phyloP scores from a whole-genome alignment of 495 filamentous ascomycete genomes.

The Echria macrotheca region DNA sequence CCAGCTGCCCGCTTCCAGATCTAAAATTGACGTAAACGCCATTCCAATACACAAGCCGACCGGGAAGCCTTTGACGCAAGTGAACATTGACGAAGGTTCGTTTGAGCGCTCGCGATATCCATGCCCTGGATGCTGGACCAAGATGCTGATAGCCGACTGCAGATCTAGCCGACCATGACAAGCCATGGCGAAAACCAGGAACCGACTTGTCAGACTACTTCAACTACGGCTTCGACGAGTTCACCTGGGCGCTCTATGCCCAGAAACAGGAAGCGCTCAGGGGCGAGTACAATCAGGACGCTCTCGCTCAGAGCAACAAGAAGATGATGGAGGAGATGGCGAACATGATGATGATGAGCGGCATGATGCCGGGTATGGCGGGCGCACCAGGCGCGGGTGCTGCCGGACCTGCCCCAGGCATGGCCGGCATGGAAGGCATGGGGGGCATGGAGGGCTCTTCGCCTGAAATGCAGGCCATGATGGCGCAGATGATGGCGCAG shows the following conservation, averaged over 20 bases:
- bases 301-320: constrained; percentile 64
- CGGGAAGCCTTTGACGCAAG: constrained; percentile 74
- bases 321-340: constrained; percentile 87
- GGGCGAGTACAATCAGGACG: constrained; percentile 55
- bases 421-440: constrained; percentile 47
- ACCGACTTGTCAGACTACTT: constrained; percentile 95
- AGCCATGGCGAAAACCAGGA: constrained; percentile 95
- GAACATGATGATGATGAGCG: constrained; percentile 75
- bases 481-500: constrained; percentile 75
- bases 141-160: too few relatives aligned
- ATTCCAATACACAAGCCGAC: constrained; percentile 69
- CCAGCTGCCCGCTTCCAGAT: constrained; percentile 57
- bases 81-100: constrained; percentile 71
- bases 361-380: constrained; percentile 48
- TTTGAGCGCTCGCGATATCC: constrained; percentile 15
- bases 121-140: too few relatives aligned
- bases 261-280: constrained; percentile 76
- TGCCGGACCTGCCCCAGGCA: constrained; percentile 23
- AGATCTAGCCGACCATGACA: constrained; percentile 78
- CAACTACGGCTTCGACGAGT: constrained; percentile 99
- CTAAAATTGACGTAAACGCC: constrained; percentile 77
- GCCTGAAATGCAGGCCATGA: constrained; percentile 76
- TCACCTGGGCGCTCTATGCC: constrained; percentile 95
- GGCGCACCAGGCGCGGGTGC: constrained; percentile 2
- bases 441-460: constrained; percentile 67